Percentiles rank a stretch among this genome's conserved stretches.
Conservation (phyloP, 805 yeast genomes). For the Candida pseudofarinosa region DNA sequence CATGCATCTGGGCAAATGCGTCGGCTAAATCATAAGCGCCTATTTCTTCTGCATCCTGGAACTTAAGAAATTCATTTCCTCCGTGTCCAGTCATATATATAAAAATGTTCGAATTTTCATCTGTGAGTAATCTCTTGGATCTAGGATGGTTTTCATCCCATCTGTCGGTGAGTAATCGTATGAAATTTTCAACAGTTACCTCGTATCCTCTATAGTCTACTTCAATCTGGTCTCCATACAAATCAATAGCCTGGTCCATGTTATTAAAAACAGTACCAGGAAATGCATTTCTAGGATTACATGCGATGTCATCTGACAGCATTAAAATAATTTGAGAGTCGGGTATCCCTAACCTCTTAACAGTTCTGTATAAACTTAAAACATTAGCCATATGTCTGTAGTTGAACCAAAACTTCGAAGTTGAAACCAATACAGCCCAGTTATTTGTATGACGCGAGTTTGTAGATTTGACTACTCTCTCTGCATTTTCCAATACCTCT, state of each 20-base stretch:
- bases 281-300: conserved; percentile 92
- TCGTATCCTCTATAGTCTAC: conserved; percentile 98
- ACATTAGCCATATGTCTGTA: conserved; percentile 98
- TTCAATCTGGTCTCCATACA: conserved; percentile 91
- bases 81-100: conserved; percentile 98
- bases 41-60: conserved; percentile 97
- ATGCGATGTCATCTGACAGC: conserved; percentile 96
- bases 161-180: conserved; percentile 88
- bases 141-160: conserved; percentile 95
- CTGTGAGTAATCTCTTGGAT: conserved; percentile 84
- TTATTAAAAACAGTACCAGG: conserved; percentile 96
- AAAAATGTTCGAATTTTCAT: conserved; percentile 90
- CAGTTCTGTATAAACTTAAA: conserved; percentile 90
- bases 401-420: conserved; percentile 97
- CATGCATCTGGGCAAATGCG: conserved; percentile 96
- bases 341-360: conserved; percentile 93
- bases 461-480: conserved; percentile 15
- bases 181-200: conserved; percentile 94
- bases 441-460: conserved; percentile 56
- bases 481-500: conserved; percentile 15
- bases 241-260: conserved; percentile 84
- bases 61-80: conserved; percentile 93
- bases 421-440: conserved; percentile 89
- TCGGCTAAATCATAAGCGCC: conserved; percentile 94
- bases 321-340: conserved; percentile 95